Evolutionary conservation across 306 rosid genomes (phyloP), one percentile per base, ranked within the genome.

Genomic region (Rosa multiflora): DNA sequence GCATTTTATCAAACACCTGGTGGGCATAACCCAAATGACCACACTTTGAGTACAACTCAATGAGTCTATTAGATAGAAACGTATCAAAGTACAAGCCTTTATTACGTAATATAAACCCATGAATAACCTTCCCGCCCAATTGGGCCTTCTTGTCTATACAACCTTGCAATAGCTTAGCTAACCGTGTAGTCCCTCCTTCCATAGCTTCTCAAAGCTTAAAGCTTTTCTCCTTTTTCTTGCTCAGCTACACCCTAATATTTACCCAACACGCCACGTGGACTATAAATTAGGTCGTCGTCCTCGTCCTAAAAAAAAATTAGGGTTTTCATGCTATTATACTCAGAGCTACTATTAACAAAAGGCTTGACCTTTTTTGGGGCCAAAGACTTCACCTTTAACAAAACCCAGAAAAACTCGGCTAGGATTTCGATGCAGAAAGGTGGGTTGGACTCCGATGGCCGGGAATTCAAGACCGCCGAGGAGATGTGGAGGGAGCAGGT

Each of bases 401-500:
- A 15, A 61, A 10, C 26, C 74, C 58, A 5, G 53, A 26, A 39
- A 68, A 80, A n/a, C n/a, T 5, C n/a, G 47, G 42, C 63, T 40
- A 48, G 44, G 23, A 42, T 62, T 6, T 70, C 77, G 67, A 95
- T 95, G 97, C 91, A 92, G 66, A 56, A 74, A 76, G 87, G 80
- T 49, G 99, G 99, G 73, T 73, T 58, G 35, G 99, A 95, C 82
- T 86, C 90, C 46, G 83, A 85, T 29, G 99, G 99, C 79, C 90
- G 94, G 23, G 78, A 89, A 35, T 95, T 89, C 86, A 68, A 71
- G 49, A 91, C 76, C 69, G 91, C 96, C 56, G 91, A 85, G 37
- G 97, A 92, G 82, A 95, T 95, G 99, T 95, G 99, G 99, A 83
- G 23, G 12, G 99, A 95, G 74, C 89, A 92, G 51, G 84, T 83